Conservation (phyloP, 1,139 yeast genomes). For the Tardiomyces blankii region DNA sequence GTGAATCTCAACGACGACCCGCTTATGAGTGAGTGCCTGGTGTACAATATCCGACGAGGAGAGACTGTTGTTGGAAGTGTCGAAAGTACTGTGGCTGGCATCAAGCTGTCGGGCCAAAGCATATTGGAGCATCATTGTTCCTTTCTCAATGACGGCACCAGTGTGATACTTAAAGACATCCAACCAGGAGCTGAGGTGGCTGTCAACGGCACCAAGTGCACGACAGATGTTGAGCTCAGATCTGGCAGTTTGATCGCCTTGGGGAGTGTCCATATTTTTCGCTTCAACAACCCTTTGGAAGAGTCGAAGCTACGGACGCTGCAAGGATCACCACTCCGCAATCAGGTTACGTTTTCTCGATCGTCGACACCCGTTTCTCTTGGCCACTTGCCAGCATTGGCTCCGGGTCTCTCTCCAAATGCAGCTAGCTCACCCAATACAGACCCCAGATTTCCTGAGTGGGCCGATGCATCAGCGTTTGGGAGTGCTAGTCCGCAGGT, state of each 20-base stretch:
- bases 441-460: no score
- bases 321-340: neutral
- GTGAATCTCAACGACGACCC: slow-evolving; percentile 23
- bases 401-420: slow-evolving; percentile 1
- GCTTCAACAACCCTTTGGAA: slow-evolving; percentile 20
- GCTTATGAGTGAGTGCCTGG: slow-evolving; percentile 18
- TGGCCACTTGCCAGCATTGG: neutral
- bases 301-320: slow-evolving; percentile 6
- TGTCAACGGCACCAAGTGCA: slow-evolving; percentile 15
- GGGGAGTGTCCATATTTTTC: slow-evolving; percentile 17
- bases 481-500: neutral
- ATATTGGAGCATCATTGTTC: slow-evolving; percentile 17
- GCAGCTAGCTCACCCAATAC: neutral
- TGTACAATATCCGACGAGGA: slow-evolving; percentile 19
- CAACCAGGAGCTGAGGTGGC: slow-evolving; percentile 12
- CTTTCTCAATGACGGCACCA: slow-evolving; percentile 11
- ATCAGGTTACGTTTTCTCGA: neutral
- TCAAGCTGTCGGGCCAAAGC: slow-evolving; percentile 14
- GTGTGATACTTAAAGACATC: slow-evolving; percentile 8
- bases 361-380: neutral
- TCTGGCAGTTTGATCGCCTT: slow-evolving; percentile 18
- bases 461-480: neutral
- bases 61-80: slow-evolving; percentile 17
- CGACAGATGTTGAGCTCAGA: slow-evolving; percentile 8
- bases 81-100: slow-evolving; percentile 11